Base-by-base conservation (phyloP, 1,284 basidiomycete species). In the Pisolithus thermaeus region DNA sequence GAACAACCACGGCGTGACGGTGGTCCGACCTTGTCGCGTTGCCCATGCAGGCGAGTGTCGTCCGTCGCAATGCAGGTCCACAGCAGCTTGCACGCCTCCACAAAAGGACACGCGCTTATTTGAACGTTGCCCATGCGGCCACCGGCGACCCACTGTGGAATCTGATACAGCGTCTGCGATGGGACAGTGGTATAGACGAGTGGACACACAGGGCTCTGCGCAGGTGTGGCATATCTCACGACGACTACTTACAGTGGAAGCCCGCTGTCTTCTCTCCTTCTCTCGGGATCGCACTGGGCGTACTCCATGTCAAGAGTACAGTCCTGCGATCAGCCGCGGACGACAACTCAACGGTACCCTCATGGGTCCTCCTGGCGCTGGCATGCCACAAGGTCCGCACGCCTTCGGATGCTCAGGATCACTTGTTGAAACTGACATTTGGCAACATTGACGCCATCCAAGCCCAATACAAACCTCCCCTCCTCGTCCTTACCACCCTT, bases 281-380 rank as follows among this genome's bases (percentile, higher is more conserved):
- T 30, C 64, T 79, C 11, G 61, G 65, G 11, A 49, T 52, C 14
- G 72, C 74, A 1, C 38, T 75, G 4, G 35, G 54, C 4, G 37
- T 55, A 7, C 42, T 74, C 12, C 53, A 52, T 18, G 47, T 50
- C 20, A 41, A 23, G 14, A 41, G 1, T 28, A 39, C 4, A 7
- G 27, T 46, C 20, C 22, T 20, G 25, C 27, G n/a, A 16, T 18
- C 38, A 27, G 22, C 22, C 25, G 12, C 12, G 16, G 14, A n/a
- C 25, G 37, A 30, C 38, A 41, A 48, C 23, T 40, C 50, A 38
- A 30, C 47, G 49, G 11, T 22, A 28, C 80, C 81, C 0, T 55
- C 73, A 1, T 87, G 82, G 82, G 64, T 83, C 16, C 61, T 78
- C 6, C 64, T 85, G 20, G 73, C 76, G 41, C 64, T 84, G 35